These are phyloP conservation scores for Nymphaea thermarum DNA, from an alignment of 164 flowering plant genomes.

Conservation along the genomic window DNA sequence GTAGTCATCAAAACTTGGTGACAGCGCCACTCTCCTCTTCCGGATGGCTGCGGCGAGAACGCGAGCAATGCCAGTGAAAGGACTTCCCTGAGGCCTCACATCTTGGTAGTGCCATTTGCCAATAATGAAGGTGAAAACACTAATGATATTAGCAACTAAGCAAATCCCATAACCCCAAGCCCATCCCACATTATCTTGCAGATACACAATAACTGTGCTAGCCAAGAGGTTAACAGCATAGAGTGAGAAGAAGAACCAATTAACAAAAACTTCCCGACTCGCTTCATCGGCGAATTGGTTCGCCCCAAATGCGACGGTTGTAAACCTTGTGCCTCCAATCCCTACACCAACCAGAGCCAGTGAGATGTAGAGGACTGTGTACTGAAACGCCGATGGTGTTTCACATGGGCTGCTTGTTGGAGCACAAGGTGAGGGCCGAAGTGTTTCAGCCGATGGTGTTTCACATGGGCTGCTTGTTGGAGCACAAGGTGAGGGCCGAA, in stretches of 20 bases:
- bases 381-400: conserved; percentile 16
- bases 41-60: not conserved
- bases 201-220: conserved; percentile 24
- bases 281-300: conserved; percentile 23
- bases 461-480: conserved; percentile 1
- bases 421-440: conserved; percentile 21
- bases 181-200: conserved; percentile 47
- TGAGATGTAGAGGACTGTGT: conserved; percentile 15
- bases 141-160: conserved; percentile 9
- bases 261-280: conserved; percentile 33
- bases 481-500: conserved; percentile 32
- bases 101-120: conserved; percentile 19
- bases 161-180: conserved; percentile 29
- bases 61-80: conserved; percentile 16
- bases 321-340: conserved; percentile 29
- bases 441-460: conserved; percentile 9
- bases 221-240: conserved; percentile 10
- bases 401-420: conserved; percentile 1
- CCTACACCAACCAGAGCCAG: conserved; percentile 22
- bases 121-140: conserved; percentile 17
- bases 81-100: conserved; percentile 28
- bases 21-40: not conserved
- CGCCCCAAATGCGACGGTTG: conserved; percentile 34
- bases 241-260: conserved; percentile 32
- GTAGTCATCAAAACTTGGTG: not conserved